Base-by-base conservation (phyloP, 768 basidiomycete genomes). In the Amanita brunnescens region DNA sequence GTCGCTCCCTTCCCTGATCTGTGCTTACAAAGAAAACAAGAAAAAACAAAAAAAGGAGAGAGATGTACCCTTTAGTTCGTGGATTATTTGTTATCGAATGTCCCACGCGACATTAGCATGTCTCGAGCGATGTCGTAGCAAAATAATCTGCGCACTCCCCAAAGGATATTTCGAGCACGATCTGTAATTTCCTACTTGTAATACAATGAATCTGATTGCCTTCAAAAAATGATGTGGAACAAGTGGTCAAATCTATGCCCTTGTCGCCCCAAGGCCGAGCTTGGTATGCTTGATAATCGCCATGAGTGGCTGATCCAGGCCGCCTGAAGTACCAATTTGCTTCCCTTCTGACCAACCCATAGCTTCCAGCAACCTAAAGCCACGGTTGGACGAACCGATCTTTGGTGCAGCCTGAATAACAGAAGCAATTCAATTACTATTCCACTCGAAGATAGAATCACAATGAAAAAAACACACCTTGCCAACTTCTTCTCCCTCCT, bases 311-410 rank as follows among this genome's bases (percentile, higher is more conserved):
- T 67, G 80, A 21, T 85, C 82, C 49, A 95, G 65, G 0, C 90
- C 90, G 29, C 69, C 77, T 6, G 74, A 70, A 5, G 67, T 60
- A 0, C 92, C 92, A 58, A 95, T 92, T 10, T 76, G 70, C 37
- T 80, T 75, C 0, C 92, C 92, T 59, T 91, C 88, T 2, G 78
- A 64, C 92, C 92, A 95, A 37, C 94, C 94, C 94, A 97, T 96
- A 54, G 77, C 72, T 13, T 84, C 81, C 55, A 97, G 64, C 80
- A 98, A 79, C 68, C 69, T 79, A 70, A 95, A 96, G 0, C 95
- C 95, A 45, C 93, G 61, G 58, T 97, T 97, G 2, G 79, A 70
- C 55, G 78, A 72, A 12, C 78, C 83, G 49, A 97, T 85, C 69
- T 84, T 91, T 1, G 87, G 87, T 12, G 90, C 91, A 43, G 83